phyloP scores from a whole-genome alignment of 768 basidiomycete species.

The Termitomyces sp. region DNA sequence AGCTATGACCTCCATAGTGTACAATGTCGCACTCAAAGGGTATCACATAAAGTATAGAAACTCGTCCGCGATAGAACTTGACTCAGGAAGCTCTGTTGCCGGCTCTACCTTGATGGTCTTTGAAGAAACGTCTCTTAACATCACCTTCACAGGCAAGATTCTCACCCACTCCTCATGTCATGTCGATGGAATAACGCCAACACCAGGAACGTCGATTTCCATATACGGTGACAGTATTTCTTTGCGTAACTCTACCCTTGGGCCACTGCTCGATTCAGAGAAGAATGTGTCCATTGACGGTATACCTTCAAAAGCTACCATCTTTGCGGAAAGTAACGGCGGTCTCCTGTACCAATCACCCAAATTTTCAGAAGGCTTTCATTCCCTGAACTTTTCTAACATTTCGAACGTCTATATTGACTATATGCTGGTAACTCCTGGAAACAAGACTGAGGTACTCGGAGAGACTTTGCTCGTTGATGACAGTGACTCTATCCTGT shows the following conservation, averaged over 20 bases:
- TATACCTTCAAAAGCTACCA: not conserved
- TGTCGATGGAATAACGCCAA: not conserved
- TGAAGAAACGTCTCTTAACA: not conserved
- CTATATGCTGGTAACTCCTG: not conserved
- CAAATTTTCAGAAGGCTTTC: not conserved
- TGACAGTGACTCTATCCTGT: not conserved
- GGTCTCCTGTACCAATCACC: not conserved
- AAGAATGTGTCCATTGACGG: not conserved
- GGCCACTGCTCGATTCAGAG: not conserved
- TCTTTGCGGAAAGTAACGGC: not conserved
- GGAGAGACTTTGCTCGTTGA: constrained; percentile 2
- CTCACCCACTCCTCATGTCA: not conserved
- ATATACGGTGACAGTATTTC: constrained; percentile 1
- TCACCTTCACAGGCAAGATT: constrained; percentile 1
- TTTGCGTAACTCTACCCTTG: not conserved
- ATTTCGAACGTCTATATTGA: not conserved
- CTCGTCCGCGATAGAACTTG: not conserved
- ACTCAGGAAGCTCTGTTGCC: not conserved
- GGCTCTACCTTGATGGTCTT: not conserved
- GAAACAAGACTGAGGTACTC: not conserved
- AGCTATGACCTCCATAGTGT: not conserved
- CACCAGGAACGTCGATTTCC: not conserved
- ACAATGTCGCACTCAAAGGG: not conserved
- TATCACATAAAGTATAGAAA: not conserved
- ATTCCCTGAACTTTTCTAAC: not conserved